Conservation (phyloP, 73 alveolate species). For the Urostyla sp. region DNA sequence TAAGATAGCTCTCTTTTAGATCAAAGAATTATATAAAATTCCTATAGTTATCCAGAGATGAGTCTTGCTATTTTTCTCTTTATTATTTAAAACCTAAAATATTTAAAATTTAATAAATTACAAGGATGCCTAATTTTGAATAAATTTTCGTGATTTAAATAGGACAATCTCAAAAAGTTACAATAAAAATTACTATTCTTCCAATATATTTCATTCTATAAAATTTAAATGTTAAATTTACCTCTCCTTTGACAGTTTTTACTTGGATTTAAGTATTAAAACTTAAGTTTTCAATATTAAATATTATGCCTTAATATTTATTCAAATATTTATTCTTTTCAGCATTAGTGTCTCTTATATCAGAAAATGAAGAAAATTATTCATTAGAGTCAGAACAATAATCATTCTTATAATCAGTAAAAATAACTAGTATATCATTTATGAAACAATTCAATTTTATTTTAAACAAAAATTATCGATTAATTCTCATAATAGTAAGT, state of each 20-base stretch:
- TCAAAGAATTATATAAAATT: constrained; percentile 53
- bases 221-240: neutral
- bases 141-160: constrained; percentile 41
- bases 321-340: constrained; percentile 47
- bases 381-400: neutral
- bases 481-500: neutral
- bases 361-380: neutral
- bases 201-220: constrained; percentile 43
- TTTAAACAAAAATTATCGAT: constrained; percentile 34
- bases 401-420: constrained; percentile 44
- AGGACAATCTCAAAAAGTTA: constrained; percentile 37
- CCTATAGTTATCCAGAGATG: constrained; percentile 37
- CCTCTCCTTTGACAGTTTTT: constrained; percentile 36
- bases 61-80: constrained; percentile 31
- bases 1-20: neutral
- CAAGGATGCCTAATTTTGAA: constrained; percentile 53
- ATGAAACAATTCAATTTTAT: constrained; percentile 31
- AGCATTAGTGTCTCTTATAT: constrained; percentile 1
- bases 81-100: constrained; percentile 39
- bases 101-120: neutral
- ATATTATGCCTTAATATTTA: constrained; percentile 52
- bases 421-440: constrained; percentile 43
- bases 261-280: constrained; percentile 38
- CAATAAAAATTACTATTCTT: constrained; percentile 41
- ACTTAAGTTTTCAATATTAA: constrained; percentile 47